Evolutionary conservation across 2,329 filamentous ascomycete species (phyloP).

Genomic region (Penicillium palitans): DNA sequence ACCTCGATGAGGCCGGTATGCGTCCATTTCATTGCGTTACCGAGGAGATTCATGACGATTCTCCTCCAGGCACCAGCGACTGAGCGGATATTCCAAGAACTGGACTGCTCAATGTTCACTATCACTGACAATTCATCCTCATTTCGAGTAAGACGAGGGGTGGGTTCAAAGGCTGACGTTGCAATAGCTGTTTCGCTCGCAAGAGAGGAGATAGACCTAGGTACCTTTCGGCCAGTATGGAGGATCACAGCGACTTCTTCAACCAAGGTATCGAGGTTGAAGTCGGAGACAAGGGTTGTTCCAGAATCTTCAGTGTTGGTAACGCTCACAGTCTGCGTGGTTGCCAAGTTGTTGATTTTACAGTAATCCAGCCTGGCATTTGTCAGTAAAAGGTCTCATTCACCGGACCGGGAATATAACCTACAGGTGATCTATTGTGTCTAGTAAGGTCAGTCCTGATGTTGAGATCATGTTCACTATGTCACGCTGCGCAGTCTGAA

Average conservation of each 20-base stretch:
- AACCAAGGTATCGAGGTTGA: slow-evolving; percentile 34
- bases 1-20: slow-evolving; percentile 35
- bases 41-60: slow-evolving; percentile 41
- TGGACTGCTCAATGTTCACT: slow-evolving; percentile 30
- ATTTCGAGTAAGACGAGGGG: background rate
- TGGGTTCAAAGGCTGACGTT: background rate
- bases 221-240: slow-evolving; percentile 29
- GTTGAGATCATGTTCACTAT: slow-evolving; percentile 52
- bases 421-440: slow-evolving; percentile 45
- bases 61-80: slow-evolving; percentile 34
- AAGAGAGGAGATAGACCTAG: slow-evolving; percentile 13
- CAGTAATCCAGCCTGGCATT: slow-evolving; percentile 33
- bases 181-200: slow-evolving; percentile 10
- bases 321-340: background rate
- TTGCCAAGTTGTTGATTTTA: slow-evolving; percentile 36
- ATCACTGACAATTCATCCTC: slow-evolving; percentile 29
- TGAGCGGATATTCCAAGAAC: slow-evolving; percentile 33
- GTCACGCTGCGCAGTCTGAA: slow-evolving; percentile 43
- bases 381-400: slow-evolving; percentile 4
- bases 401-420: background rate
- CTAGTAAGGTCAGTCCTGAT: slow-evolving; percentile 54
- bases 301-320: slow-evolving; percentile 15
- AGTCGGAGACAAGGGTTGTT: slow-evolving; percentile 31
- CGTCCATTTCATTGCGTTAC: slow-evolving; percentile 43
- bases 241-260: slow-evolving; percentile 34